phyloP scores from a whole-genome alignment of 768 basidiomycete species.

The Agrocybe chaxingu region DNA sequence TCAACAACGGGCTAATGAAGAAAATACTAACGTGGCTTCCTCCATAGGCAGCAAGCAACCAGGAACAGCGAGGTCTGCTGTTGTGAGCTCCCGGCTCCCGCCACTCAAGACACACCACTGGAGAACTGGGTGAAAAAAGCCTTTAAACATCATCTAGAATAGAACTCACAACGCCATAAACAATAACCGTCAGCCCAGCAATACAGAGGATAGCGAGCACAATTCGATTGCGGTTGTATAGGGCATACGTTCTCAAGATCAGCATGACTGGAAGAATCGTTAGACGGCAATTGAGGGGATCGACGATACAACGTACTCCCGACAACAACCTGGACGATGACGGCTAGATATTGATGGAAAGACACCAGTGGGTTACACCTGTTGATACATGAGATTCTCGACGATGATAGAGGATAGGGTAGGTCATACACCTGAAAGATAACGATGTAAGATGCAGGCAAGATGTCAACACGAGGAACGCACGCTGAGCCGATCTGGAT shows the following conservation, averaged over 20 bases:
- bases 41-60: slow-evolving; percentile 22
- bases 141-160: background rate
- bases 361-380: slow-evolving; percentile 23
- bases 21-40: slow-evolving; percentile 16
- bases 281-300: background rate
- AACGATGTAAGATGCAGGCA: background rate
- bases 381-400: background rate
- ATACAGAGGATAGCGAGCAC: slow-evolving; percentile 24
- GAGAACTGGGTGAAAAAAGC: background rate
- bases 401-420: background rate
- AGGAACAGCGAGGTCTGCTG: slow-evolving; percentile 7
- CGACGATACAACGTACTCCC: slow-evolving; percentile 25
- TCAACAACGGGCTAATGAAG: background rate
- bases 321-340: slow-evolving; percentile 35
- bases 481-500: slow-evolving; percentile 22
- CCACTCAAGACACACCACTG: slow-evolving; percentile 24
- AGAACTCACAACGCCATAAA: slow-evolving; percentile 22
- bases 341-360: slow-evolving; percentile 29
- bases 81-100: slow-evolving; percentile 1
- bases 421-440: background rate
- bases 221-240: slow-evolving; percentile 28
- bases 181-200: slow-evolving; percentile 23
- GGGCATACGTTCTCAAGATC: slow-evolving; percentile 37
- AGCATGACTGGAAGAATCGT: slow-evolving; percentile 26
- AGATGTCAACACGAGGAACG: background rate